These are phyloP conservation scores for Nymphaea thermarum DNA, from an alignment of 164 flowering plant genomes.

Conservation along the genomic window DNA sequence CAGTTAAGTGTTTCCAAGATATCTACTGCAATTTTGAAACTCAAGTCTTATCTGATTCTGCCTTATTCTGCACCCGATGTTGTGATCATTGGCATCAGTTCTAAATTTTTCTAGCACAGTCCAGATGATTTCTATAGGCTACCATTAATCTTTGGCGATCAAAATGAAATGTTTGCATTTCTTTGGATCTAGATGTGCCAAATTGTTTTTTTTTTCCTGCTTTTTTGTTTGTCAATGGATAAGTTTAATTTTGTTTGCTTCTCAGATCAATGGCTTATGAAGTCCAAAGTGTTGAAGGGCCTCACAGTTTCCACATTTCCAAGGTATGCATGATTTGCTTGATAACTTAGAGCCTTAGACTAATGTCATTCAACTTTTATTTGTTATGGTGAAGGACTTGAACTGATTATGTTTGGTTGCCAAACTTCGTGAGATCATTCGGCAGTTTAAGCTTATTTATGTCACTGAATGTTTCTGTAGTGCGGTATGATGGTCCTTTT, in stretches of 20 bases:
- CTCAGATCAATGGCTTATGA: slow-evolving; percentile 38
- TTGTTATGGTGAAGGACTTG: background rate
- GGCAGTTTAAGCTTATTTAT: background rate
- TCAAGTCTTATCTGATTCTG: too few species aligned
- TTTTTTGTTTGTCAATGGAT: background rate
- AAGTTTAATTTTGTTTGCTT: slow-evolving; percentile 1
- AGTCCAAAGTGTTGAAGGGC: slow-evolving; percentile 20
- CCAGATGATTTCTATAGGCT: background rate
- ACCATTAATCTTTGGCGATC: background rate
- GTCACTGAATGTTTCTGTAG: background rate
- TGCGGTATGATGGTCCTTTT: slow-evolving; percentile 2
- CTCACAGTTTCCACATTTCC: slow-evolving; percentile 24
- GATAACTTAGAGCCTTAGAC: background rate
- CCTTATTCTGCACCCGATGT: too few species aligned
- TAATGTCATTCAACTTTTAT: background rate
- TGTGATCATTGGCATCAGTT: background rate
- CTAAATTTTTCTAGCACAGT: background rate
- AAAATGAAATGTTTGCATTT: background rate
- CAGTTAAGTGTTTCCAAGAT: too few species aligned
- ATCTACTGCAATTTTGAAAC: too few species aligned
- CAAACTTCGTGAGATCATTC: too few species aligned
- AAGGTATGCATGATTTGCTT: slow-evolving; percentile 35
- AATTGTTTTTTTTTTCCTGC: background rate
- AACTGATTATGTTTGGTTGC: too few species aligned
- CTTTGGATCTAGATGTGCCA: background rate